Conservation (phyloP, 768 basidiomycete genomes). For the Phanerochaete sordida region DNA sequence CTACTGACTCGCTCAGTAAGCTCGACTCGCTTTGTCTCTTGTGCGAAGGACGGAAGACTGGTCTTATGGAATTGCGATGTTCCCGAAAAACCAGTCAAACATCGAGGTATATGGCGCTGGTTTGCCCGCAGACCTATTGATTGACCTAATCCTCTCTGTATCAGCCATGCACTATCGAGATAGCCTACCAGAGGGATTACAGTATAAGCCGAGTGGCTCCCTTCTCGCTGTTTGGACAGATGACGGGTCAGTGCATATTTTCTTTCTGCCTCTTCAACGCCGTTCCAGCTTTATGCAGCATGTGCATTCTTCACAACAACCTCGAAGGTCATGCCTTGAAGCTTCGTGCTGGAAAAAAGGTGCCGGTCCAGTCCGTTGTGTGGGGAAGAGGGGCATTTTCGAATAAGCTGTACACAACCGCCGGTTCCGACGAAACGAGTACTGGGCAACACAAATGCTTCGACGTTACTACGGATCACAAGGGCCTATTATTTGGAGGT, state of each 20-base stretch:
- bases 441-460: constrained; percentile 49
- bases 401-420: constrained; percentile 49
- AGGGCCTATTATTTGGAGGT: constrained; percentile 37
- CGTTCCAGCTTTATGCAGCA: background rate
- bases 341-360: background rate
- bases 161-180: background rate
- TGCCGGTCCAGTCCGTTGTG: constrained; percentile 32
- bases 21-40: constrained; percentile 38
- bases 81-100: background rate
- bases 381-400: constrained; percentile 48
- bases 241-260: background rate
- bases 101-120: background rate
- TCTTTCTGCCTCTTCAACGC: background rate
- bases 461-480: constrained; percentile 28
- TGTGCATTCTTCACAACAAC: background rate
- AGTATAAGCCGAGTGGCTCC: constrained; percentile 3
- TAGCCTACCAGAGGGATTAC: constrained; percentile 7
- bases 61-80: constrained; percentile 38
- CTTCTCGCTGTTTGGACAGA: constrained; percentile 6
- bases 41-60: constrained; percentile 43
- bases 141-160: no score
- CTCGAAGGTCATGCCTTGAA: background rate
- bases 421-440: constrained; percentile 36
- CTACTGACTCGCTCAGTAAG: no score
- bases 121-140: no score